These are phyloP conservation scores for Spathaspora sp. DNA, from an alignment of 1,139 yeast species.

Conservation along the genomic window DNA sequence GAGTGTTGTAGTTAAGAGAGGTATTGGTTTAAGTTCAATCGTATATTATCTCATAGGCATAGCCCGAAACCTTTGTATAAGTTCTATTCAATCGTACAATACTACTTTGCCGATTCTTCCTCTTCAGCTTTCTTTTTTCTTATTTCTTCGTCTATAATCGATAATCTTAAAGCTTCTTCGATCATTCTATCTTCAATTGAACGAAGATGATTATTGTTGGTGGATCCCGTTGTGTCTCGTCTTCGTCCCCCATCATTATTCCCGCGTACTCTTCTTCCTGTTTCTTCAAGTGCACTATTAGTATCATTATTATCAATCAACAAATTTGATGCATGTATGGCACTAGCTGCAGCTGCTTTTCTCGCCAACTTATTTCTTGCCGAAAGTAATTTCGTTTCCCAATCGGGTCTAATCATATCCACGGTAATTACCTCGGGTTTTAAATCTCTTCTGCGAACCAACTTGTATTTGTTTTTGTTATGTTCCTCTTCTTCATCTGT, in stretches of 20 bases:
- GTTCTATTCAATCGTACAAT: neutral
- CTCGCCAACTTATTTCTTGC: conserved; percentile 81
- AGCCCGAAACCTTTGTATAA: neutral
- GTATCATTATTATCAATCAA: conserved; percentile 27
- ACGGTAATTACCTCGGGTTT: conserved; percentile 71
- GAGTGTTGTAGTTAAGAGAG: no score
- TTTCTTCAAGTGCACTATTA: neutral
- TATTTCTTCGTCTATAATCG: conserved; percentile 68
- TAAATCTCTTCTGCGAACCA: conserved; percentile 34
- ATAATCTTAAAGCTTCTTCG: conserved; percentile 76
- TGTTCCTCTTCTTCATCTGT: neutral
- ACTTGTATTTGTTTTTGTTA: no score
- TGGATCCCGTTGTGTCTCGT: conserved; percentile 13
- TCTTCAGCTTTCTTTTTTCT: conserved; percentile 32
- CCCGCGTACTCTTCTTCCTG: conserved; percentile 11
- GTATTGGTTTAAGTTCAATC: no score
- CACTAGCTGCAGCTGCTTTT: conserved; percentile 90
- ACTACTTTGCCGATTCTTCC: conserved; percentile 1
- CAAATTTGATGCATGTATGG: conserved; percentile 81
- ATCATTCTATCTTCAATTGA: conserved; percentile 75
- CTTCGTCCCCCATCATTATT: conserved; percentile 13
- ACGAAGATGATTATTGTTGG: conserved; percentile 13
- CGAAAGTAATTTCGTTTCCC: conserved; percentile 72
- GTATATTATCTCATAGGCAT: neutral
- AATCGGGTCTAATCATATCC: conserved; percentile 86